Percentiles rank a stretch among this genome's conserved stretches.
phyloP scores from a whole-genome alignment of 1,139 yeast genomes.

The Candida sanyaensis region DNA sequence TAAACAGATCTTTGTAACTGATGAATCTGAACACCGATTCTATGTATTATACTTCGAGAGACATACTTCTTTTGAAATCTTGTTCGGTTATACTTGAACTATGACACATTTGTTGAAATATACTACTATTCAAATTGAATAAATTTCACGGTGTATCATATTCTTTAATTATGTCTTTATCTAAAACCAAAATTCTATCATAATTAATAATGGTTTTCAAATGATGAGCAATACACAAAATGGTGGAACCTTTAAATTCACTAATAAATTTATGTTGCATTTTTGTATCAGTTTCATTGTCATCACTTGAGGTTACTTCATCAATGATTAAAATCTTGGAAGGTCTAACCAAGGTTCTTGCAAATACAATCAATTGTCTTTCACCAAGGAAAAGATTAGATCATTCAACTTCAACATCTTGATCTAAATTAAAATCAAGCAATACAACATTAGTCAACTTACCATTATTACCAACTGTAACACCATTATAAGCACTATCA shows the following conservation, averaged over 20 bases:
- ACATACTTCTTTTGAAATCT: constrained; percentile 20
- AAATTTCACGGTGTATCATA: constrained; percentile 52
- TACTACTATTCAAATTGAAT: constrained; percentile 19
- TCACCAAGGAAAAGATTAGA: constrained; percentile 44
- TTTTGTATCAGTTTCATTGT: constrained; percentile 43
- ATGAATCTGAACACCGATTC: too few relatives aligned
- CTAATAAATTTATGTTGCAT: constrained; percentile 36
- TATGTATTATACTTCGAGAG: background rate
- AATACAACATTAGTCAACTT: constrained; percentile 13
- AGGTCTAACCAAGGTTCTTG: constrained; percentile 41
- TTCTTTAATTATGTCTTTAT: constrained; percentile 59
- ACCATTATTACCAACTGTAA: constrained; percentile 6
- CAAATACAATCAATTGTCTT: constrained; percentile 42
- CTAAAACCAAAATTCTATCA: constrained; percentile 40
- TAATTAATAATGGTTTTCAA: constrained; percentile 40
- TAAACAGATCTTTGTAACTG: too few relatives aligned
- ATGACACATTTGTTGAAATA: constrained; percentile 60
- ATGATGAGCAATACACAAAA: constrained; percentile 45
- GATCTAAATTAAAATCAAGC: constrained; percentile 44
- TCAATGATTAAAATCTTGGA: constrained; percentile 40
- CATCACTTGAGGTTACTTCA: constrained; percentile 47
- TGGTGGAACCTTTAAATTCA: constrained; percentile 39
- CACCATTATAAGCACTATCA: background rate
- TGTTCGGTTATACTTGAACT: constrained; percentile 46
- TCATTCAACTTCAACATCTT: constrained; percentile 42